Percentiles rank a stretch among this genome's conserved stretches.
Conservation (phyloP, 1,284 basidiomycete species). For the Naganishia liquefaciens region DNA sequence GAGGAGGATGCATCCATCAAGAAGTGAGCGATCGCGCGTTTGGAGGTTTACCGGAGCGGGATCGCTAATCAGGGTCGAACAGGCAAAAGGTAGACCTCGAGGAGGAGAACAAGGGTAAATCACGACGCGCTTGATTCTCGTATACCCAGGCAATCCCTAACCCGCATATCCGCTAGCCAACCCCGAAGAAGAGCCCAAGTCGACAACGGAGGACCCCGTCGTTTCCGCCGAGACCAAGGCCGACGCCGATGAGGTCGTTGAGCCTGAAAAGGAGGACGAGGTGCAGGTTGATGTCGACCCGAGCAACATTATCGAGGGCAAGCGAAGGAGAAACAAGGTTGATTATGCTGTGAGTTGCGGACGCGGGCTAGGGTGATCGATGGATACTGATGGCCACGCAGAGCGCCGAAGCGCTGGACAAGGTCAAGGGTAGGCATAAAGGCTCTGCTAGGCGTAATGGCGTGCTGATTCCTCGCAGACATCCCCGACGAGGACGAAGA, state of each 20-base stretch:
- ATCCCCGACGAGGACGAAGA: constrained; percentile 27
- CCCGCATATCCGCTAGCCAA: not conserved
- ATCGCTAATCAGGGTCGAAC: not conserved
- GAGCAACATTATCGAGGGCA: constrained; percentile 27
- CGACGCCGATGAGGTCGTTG: not conserved
- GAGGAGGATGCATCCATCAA: constrained; percentile 5
- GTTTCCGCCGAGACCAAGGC: constrained; percentile 7
- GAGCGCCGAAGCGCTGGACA: constrained; percentile 23
- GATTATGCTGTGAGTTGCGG: constrained; percentile 16
- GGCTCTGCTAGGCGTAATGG: not conserved
- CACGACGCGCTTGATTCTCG: not conserved
- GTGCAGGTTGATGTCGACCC: constrained; percentile 27
- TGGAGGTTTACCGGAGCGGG: not conserved
- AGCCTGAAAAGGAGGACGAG: constrained; percentile 27
- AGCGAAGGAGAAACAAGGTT: constrained; percentile 23
- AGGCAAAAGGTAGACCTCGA: constrained; percentile 24
- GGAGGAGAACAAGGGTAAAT: constrained; percentile 22
- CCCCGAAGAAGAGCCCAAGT: constrained; percentile 25
- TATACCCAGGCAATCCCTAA: not conserved
- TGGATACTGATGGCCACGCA: not conserved
- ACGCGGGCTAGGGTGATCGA: not conserved
- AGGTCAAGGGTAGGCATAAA: constrained; percentile 12
- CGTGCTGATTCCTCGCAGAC: not conserved
- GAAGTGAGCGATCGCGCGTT: constrained; percentile 6
- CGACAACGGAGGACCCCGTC: constrained; percentile 22